Evolutionary conservation across 495 filamentous ascomycete genomes (phyloP).

Genomic region (Talaromyces stipitatus): DNA sequence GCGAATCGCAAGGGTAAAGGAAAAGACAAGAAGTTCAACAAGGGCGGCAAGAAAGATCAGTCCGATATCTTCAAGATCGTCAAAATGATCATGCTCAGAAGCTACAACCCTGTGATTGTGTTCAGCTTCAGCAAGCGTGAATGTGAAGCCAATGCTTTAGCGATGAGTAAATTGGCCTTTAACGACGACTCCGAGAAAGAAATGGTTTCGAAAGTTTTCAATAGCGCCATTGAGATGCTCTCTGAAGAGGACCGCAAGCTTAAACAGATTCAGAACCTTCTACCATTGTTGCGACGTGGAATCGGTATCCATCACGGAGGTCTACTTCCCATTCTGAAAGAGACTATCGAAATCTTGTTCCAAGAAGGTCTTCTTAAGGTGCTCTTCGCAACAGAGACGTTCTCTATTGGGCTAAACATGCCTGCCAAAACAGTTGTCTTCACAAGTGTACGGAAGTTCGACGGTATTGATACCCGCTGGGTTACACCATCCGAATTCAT

Average conservation of each 20-base stretch:
- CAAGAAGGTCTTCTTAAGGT: constrained; percentile 98
- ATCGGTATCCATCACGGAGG: constrained; percentile 98
- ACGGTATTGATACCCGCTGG: constrained; percentile 74
- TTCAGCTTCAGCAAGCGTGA: constrained; percentile 99
- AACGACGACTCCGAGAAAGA: constrained; percentile 94
- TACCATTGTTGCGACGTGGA: constrained; percentile 82
- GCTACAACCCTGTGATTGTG: constrained; percentile 94
- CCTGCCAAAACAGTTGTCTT: constrained; percentile 98
- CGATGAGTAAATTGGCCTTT: constrained; percentile 82
- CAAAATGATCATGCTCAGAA: constrained; percentile 95
- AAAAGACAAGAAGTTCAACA: constrained; percentile 85
- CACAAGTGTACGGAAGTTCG: constrained; percentile 90
- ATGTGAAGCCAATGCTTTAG: constrained; percentile 77
- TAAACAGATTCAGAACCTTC: constrained; percentile 83
- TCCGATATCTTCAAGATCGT: constrained; percentile 96
- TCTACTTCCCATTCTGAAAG: constrained; percentile 90
- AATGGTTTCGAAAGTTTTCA: constrained; percentile 91
- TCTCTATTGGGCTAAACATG: constrained; percentile 98
- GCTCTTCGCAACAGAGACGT: constrained; percentile 94
- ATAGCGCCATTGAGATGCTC: constrained; percentile 79
- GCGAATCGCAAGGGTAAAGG: constrained; percentile 77
- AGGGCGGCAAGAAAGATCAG: constrained; percentile 65
- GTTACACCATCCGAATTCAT: constrained; percentile 94
- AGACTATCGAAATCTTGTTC: constrained; percentile 98
- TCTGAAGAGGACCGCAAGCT: constrained; percentile 84